A percentile compares a stretch with the other conserved stretches of the same genome.
Conservation (phyloP, 139 green algal species). For the Diplosphaera chodatii region DNA sequence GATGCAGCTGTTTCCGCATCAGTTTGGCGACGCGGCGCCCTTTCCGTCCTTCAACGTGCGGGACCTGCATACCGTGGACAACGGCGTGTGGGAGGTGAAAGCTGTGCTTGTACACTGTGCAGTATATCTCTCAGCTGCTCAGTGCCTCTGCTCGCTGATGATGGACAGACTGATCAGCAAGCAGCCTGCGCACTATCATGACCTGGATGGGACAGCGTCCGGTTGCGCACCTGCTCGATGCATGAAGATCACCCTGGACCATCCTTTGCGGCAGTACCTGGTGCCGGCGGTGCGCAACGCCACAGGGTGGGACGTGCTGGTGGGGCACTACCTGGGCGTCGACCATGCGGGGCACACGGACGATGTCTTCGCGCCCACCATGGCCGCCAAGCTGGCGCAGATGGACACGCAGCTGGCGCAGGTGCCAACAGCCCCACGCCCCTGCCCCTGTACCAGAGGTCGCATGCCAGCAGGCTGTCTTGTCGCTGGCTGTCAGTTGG, state of each 20-base stretch:
- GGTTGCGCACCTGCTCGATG: too few relatives aligned
- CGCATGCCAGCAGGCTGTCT: too few relatives aligned
- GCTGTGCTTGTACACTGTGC: too few relatives aligned
- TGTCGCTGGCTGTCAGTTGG: too few relatives aligned
- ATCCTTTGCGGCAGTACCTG: slow-evolving; percentile 24
- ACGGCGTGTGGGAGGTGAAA: slow-evolving; percentile 73
- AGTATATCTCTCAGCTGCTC: too few relatives aligned
- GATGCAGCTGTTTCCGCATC: slow-evolving; percentile 67
- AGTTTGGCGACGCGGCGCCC: slow-evolving; percentile 48
- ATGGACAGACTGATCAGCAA: too few relatives aligned
- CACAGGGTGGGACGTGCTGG: slow-evolving; percentile 78
- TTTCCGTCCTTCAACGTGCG: slow-evolving; percentile 91
- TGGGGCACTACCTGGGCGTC: slow-evolving; percentile 91
- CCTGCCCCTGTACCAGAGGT: too few relatives aligned
- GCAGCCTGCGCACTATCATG: too few relatives aligned
- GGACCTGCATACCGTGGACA: slow-evolving; percentile 92
- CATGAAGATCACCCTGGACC: too few relatives aligned
- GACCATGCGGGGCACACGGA: slow-evolving; percentile 91
- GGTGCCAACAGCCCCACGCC: too few relatives aligned
- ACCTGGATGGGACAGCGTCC: too few relatives aligned
- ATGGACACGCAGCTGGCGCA: slow-evolving; percentile 64
- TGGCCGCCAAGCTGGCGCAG: slow-evolving; percentile 81
- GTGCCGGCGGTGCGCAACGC: slow-evolving; percentile 28
- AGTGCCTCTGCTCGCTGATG: too few relatives aligned
- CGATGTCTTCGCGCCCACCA: slow-evolving; percentile 54